phyloP scores from a whole-genome alignment of 148 eudicot genomes.

The Rhododendron simsii region DNA sequence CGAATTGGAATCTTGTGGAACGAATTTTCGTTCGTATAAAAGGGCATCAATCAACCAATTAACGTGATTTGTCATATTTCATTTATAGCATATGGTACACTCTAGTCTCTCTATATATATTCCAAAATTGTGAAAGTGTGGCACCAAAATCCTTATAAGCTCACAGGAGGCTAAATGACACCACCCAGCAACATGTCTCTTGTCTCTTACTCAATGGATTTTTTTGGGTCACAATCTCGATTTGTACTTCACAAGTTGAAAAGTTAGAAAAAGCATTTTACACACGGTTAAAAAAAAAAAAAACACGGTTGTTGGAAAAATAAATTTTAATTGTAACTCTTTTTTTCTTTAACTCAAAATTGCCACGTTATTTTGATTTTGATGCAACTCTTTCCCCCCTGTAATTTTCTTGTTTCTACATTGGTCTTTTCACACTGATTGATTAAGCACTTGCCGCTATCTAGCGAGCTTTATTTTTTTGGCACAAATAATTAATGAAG shows the following conservation, averaged over 20 bases:
- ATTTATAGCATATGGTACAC: not conserved
- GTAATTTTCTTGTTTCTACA: too few species aligned
- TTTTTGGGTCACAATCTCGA: not conserved
- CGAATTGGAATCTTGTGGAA: not conserved
- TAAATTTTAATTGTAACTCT: too few species aligned
- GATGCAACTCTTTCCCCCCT: too few species aligned
- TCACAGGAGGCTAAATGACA: not conserved
- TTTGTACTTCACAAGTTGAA: not conserved
- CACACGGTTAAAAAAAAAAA: not conserved
- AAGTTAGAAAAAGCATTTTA: not conserved
- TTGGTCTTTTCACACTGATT: too few species aligned
- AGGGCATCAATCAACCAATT: not conserved
- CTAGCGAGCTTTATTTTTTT: too few species aligned
- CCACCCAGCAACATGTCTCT: not conserved
- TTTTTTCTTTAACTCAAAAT: too few species aligned
- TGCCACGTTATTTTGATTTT: too few species aligned
- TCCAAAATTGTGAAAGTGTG: too few species aligned
- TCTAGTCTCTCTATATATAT: not conserved
- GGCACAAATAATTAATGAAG: too few species aligned
- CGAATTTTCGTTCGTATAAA: not conserved
- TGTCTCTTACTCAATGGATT: not conserved
- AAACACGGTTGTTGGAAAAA: too few species aligned
- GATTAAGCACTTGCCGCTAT: too few species aligned
- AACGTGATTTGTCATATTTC: not conserved
- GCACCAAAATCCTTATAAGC: not conserved